A percentile compares a stretch with the other conserved stretches of the same genome.
These are phyloP conservation scores for Phyllosticta citriasiana DNA, from an alignment of 2,329 filamentous ascomycete genomes.

Conservation along the genomic window DNA sequence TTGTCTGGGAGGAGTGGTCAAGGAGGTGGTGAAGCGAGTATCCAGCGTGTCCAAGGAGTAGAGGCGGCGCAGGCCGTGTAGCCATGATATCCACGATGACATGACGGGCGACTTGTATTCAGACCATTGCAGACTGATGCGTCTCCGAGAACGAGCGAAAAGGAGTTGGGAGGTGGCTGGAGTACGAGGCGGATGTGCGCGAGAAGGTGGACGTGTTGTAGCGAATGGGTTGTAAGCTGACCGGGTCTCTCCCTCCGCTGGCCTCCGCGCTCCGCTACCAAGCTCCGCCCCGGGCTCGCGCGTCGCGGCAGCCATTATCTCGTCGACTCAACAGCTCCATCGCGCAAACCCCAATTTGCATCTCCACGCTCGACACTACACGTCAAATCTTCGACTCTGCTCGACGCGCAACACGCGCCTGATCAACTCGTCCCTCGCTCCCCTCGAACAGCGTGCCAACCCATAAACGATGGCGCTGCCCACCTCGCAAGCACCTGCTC, in stretches of 20 bases:
- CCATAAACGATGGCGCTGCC: conserved; percentile 28
- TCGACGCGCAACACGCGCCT: background rate
- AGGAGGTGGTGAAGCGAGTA: conserved; percentile 61
- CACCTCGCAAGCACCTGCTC: conserved; percentile 28
- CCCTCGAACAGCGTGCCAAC: background rate
- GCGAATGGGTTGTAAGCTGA: background rate
- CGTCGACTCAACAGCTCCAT: background rate
- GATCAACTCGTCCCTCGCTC: background rate
- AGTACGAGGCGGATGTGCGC: background rate
- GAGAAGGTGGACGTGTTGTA: background rate
- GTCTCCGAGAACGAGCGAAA: background rate
- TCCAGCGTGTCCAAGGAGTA: conserved; percentile 61
- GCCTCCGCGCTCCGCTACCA: background rate
- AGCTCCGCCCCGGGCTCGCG: background rate
- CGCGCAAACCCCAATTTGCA: background rate
- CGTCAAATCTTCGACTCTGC: background rate
- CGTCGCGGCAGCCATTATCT: background rate
- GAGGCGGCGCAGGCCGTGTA: conserved; percentile 36
- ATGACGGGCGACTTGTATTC: background rate
- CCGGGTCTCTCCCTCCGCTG: background rate
- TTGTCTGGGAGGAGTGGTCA: conserved; percentile 50
- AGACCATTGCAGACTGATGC: background rate
- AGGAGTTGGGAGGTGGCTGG: background rate
- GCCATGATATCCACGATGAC: background rate
- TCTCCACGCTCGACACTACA: background rate